These are phyloP conservation scores for Hermanozyma aechmeae DNA, from an alignment of 805 yeast genomes.

Conservation along the genomic window DNA sequence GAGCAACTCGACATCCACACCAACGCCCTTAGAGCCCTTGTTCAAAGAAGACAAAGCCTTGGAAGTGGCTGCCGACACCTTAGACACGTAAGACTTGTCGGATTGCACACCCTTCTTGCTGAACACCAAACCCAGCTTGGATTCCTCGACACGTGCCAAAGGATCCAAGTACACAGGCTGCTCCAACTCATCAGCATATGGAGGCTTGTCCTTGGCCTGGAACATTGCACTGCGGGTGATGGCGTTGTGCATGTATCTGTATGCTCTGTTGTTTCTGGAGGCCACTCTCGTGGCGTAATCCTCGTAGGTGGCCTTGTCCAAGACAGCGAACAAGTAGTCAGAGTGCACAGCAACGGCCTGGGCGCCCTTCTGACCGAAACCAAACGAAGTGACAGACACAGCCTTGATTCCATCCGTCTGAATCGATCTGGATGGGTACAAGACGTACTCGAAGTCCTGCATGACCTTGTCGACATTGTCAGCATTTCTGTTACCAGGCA, in stretches of 20 bases:
- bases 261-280: slow-evolving; percentile 79
- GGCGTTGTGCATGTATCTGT: slow-evolving; percentile 93
- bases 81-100: slow-evolving; percentile 31
- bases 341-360: slow-evolving; percentile 89
- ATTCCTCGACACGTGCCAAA: slow-evolving; percentile 62
- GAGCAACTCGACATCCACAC: slow-evolving; percentile 93
- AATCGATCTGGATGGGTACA: slow-evolving; percentile 89
- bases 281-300: slow-evolving; percentile 62
- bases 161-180: slow-evolving; percentile 92
- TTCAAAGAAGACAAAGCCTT: slow-evolving; percentile 51
- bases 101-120: slow-evolving; percentile 43
- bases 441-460: slow-evolving; percentile 77
- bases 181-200: slow-evolving; percentile 84
- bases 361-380: slow-evolving; percentile 99
- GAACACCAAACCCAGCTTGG: slow-evolving; percentile 36
- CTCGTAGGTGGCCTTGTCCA: slow-evolving; percentile 64
- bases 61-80: slow-evolving; percentile 51
- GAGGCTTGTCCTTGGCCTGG: slow-evolving; percentile 88
- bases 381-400: slow-evolving; percentile 92
- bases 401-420: slow-evolving; percentile 98
- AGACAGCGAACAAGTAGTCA: slow-evolving; percentile 82
- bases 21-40: slow-evolving; percentile 62
- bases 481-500: slow-evolving; percentile 98
- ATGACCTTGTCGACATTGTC: slow-evolving; percentile 84
- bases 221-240: slow-evolving; percentile 85